Evolutionary conservation across 306 rosid genomes (phyloP).

Genomic region (Cotoneaster glaucophyllus): DNA sequence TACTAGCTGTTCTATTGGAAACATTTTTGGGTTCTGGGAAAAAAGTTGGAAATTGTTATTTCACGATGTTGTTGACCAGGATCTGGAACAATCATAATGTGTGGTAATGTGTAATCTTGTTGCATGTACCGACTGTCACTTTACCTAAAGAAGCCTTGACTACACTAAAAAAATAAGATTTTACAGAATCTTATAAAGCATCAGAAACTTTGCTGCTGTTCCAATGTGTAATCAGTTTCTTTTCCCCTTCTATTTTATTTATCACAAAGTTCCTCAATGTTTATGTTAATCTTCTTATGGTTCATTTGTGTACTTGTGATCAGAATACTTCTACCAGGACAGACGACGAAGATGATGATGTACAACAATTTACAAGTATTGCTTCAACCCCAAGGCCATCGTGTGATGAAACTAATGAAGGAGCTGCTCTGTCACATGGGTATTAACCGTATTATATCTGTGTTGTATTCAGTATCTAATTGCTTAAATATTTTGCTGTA

Average conservation of each 20-base stretch:
- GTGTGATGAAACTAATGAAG: slow-evolving; percentile 30
- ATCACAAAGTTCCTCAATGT: background rate
- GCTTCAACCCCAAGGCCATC: slow-evolving; percentile 23
- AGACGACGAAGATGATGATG: slow-evolving; percentile 36
- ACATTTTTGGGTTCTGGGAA: background rate
- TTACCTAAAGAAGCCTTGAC: background rate
- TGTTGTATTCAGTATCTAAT: background rate
- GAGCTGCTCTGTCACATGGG: slow-evolving; percentile 36
- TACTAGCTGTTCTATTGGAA: background rate
- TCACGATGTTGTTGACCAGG: background rate
- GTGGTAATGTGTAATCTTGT: background rate
- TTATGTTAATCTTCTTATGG: background rate
- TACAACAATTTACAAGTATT: slow-evolving; percentile 25
- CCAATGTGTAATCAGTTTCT: background rate
- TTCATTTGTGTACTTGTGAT: background rate
- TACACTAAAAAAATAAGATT: background rate
- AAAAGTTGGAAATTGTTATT: background rate
- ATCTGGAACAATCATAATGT: background rate
- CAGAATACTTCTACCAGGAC: slow-evolving; percentile 30
- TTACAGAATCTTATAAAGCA: background rate
- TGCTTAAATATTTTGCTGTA: background rate
- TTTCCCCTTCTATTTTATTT: background rate
- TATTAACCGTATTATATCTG: slow-evolving; percentile 5
- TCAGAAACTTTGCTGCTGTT: background rate
- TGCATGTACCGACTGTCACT: background rate